Base-by-base conservation (phyloP, 257 asterid genomes). In the Solanum arcanum region DNA sequence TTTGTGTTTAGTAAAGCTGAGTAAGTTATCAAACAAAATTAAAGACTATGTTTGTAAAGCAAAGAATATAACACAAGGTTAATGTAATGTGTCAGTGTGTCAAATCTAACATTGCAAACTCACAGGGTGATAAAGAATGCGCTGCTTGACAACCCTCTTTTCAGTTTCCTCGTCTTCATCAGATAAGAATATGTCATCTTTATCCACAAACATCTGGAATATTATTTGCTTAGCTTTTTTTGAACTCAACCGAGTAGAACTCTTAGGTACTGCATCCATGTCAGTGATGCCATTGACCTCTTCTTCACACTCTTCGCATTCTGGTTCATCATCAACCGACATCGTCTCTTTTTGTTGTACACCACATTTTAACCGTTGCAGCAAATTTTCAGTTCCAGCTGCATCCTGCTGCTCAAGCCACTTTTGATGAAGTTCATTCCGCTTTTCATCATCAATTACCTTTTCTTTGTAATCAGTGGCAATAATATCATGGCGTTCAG, bases 321-420 rank as follows among this genome's bases (percentile, higher is more conserved):
- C 95, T 87, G 88, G 76, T 86, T 93, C 95, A 83, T 90, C 90
- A 60, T 84, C 95, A 21, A 64, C 86, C 87, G 91, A 90, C 62
- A 89, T 86, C 42, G 90, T 83, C 27, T 94, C 96, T 87, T 85
- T 88, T 64, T 92, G 90, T 86, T 87, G 91, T 5, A 92, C 85
- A 72, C 94, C 92, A 87, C 91, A 92, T 86, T 93, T 95, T 83
- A 97, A 87, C 89, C 90, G 92, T 90, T 97, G 97, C 89, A 97
- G 87, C 87, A 97, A 94, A 89, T 93, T 91, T 85, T 95, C 96
- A 85, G 99, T 97, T 91, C 98, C 99, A 21, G 95, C 94, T 47
- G 97, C 99, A 93, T 97, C 99, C 92, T 95, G 99, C 88, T 94
- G 99, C 89, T 94, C 98, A 88, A 97, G 99, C 99, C 99, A 97